Conservation (phyloP, 2,329 filamentous ascomycete species). For the Ophidiomyces ophidiicola region DNA sequence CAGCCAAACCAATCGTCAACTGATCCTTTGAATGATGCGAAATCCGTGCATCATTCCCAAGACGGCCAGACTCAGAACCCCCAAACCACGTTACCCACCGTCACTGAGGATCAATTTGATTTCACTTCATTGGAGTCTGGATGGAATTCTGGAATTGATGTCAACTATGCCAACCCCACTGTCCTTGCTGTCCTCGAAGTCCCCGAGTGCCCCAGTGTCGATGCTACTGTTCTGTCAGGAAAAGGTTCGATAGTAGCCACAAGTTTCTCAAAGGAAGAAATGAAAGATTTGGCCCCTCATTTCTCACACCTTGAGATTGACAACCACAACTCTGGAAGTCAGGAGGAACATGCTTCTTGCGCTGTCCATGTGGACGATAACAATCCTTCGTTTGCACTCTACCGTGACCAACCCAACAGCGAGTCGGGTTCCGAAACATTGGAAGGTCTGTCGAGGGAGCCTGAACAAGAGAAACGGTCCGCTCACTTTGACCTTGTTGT, state of each 20-base stretch:
- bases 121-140: constrained; percentile 51
- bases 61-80: constrained; percentile 48
- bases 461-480: constrained; percentile 52
- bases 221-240: constrained; percentile 53
- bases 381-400: constrained; percentile 36
- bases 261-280: constrained; percentile 32
- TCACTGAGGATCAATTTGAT: constrained; percentile 67
- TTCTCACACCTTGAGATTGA: constrained; percentile 31
- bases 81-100: constrained; percentile 64
- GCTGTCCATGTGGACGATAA: constrained; percentile 45
- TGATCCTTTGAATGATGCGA: constrained; percentile 53
- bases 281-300: constrained; percentile 40
- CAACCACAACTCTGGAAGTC: constrained; percentile 13
- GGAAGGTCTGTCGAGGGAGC: constrained; percentile 36
- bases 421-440: constrained; percentile 25
- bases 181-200: constrained; percentile 60
- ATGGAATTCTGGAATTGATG: constrained; percentile 37
- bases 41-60: constrained; percentile 44
- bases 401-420: constrained; percentile 40
- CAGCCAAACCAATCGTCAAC: constrained; percentile 35
- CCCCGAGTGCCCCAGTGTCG: constrained; percentile 52
- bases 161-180: constrained; percentile 33
- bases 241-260: constrained; percentile 51
- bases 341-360: constrained; percentile 17
- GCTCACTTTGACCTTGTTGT: constrained; percentile 54